Conservation (phyloP, 2,329 filamentous ascomycete species). For the Trichoderma pleuroti region DNA sequence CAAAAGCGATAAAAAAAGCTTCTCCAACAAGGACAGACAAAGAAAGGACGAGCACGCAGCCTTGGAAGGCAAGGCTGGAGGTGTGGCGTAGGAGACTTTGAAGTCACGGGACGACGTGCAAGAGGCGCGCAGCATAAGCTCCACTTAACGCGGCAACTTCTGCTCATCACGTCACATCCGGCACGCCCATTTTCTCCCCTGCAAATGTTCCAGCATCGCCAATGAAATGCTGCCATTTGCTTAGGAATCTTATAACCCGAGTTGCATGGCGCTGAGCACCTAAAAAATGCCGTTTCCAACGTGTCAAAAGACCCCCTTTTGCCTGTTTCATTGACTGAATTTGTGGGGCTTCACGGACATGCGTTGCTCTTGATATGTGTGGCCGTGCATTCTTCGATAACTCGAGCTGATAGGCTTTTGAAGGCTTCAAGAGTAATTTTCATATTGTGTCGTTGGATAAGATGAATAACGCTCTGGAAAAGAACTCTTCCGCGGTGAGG, state of each 20-base stretch:
- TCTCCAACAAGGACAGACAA: background rate
- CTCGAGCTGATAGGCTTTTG: background rate
- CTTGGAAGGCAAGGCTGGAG: constrained; percentile 11
- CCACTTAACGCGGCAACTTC: constrained; percentile 38
- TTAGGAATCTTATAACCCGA: background rate
- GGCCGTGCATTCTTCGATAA: background rate
- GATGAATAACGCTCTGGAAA: constrained; percentile 61
- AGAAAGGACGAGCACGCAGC: background rate
- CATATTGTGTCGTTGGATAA: background rate
- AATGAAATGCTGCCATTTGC: background rate
- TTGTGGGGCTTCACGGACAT: constrained; percentile 1
- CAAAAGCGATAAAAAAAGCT: background rate
- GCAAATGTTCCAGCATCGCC: background rate
- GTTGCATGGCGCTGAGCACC: background rate
- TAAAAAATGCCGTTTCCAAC: background rate
- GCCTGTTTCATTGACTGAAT: background rate
- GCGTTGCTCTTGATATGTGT: constrained; percentile 19
- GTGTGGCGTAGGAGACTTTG: constrained; percentile 23
- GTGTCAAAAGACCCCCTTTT: background rate
- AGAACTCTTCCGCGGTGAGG: constrained; percentile 59
- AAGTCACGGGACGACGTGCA: constrained; percentile 42
- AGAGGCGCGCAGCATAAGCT: constrained; percentile 25
- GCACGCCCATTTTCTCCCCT: background rate
- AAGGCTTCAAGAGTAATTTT: constrained; percentile 18
- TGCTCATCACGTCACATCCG: constrained; percentile 16